These are phyloP conservation scores for Globisporangium solare DNA, from an alignment of 352 stramenopile species.

Conservation along the genomic window DNA sequence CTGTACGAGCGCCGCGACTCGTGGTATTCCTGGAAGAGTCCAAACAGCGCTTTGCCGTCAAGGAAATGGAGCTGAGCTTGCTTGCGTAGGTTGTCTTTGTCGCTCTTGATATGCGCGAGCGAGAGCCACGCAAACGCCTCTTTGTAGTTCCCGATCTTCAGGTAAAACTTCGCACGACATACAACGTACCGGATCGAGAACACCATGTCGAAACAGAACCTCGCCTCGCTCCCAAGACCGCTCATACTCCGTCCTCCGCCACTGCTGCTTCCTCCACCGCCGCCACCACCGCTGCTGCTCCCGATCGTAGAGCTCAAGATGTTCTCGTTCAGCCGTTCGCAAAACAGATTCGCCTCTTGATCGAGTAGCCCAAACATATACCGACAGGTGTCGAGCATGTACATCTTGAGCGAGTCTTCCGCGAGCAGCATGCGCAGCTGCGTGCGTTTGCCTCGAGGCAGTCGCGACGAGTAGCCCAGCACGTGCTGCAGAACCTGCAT, in stretches of 20 bases:
- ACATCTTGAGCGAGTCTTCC: constrained; percentile 72
- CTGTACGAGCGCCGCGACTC: constrained; percentile 21
- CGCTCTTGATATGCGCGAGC: constrained; percentile 69
- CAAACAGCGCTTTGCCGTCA: constrained; percentile 55
- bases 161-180: constrained; percentile 58
- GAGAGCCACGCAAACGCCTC: constrained; percentile 72
- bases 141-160: constrained; percentile 44
- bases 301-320: constrained; percentile 23
- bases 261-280: constrained; percentile 54
- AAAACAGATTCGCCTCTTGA: constrained; percentile 70
- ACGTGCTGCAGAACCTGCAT: constrained; percentile 78
- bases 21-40: constrained; percentile 52
- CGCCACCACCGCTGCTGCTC: constrained; percentile 36
- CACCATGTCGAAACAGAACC: constrained; percentile 82
- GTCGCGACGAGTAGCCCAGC: constrained; percentile 60
- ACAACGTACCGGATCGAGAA: constrained; percentile 68
- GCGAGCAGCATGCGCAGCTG: constrained; percentile 74
- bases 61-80: constrained; percentile 66
- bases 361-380: constrained; percentile 75
- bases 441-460: constrained; percentile 76
- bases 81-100: constrained; percentile 62
- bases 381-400: constrained; percentile 67
- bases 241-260: constrained; percentile 46
- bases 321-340: constrained; percentile 64
- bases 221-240: constrained; percentile 69